Evolutionary conservation across 2,329 filamentous ascomycete genomes (phyloP).

Genomic region (Fusarium begoniae): DNA sequence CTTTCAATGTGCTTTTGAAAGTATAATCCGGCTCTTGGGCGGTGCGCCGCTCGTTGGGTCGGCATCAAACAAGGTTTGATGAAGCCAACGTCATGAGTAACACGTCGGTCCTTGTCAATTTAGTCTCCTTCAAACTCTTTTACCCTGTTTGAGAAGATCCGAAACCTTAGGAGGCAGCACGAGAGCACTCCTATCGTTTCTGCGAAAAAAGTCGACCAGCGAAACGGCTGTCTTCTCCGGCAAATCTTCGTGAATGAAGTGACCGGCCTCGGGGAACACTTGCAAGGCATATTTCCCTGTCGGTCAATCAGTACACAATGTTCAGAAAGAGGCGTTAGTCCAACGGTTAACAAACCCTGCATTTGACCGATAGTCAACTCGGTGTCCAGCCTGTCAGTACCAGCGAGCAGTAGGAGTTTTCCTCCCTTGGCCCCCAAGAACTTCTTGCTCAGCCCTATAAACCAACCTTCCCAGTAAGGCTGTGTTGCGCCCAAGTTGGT

Average conservation of each 20-base stretch:
- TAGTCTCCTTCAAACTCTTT: slow-evolving; percentile 58
- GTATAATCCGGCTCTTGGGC: neutral
- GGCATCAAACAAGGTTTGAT: slow-evolving; percentile 6
- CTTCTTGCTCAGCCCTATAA: slow-evolving; percentile 85
- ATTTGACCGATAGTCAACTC: slow-evolving; percentile 96
- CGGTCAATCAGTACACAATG: slow-evolving; percentile 16
- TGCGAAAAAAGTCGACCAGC: slow-evolving; percentile 87
- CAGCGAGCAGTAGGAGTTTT: slow-evolving; percentile 85
- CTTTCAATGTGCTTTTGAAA: neutral
- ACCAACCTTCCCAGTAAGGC: slow-evolving; percentile 95
- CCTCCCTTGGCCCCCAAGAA: slow-evolving; percentile 84
- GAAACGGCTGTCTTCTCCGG: slow-evolving; percentile 88
- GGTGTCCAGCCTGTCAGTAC: slow-evolving; percentile 89
- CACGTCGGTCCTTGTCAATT: neutral
- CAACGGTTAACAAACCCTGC: slow-evolving; percentile 72
- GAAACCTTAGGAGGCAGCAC: slow-evolving; percentile 93
- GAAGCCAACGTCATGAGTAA: slow-evolving; percentile 9
- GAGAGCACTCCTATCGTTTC: slow-evolving; percentile 86
- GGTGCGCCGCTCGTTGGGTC: neutral
- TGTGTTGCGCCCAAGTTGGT: slow-evolving; percentile 87
- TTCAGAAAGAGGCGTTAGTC: neutral
- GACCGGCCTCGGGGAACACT: slow-evolving; percentile 92
- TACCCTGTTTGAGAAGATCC: slow-evolving; percentile 71
- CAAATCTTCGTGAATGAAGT: slow-evolving; percentile 96
- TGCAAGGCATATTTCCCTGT: slow-evolving; percentile 92